Evolutionary conservation across 805 yeast genomes (phyloP), one percentile per base, ranked within the genome.

Genomic region (Nakazawaea pomicola): DNA sequence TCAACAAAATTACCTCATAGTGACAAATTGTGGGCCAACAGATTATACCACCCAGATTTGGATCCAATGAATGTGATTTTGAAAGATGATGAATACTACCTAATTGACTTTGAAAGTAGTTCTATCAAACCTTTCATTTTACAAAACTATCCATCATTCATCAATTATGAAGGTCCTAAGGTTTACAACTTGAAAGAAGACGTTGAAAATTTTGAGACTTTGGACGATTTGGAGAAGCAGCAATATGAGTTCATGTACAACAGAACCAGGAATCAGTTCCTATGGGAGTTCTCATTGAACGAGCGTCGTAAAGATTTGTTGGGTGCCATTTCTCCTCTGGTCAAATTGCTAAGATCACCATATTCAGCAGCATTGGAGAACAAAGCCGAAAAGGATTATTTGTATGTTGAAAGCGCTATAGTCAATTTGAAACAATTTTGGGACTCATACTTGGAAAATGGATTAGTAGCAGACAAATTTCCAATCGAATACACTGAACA

Each of bases 231-330:
- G 33, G 93, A 87, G 49, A 76, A 83, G 62, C 80, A 78, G 48
- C 90, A 90, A 58, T 85, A 84, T 53, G 81, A 82, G 53, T 90
- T 84, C 64, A 86, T 91, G 80, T 81, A 81, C 61, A 80, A 80
- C 52, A 80, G 91, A 62, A 90, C 98, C 4, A 80, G 96, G 70
- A 88, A 90, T 58, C 95, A 91, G 62, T 80, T 83, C 51, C 62
- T 84, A 43, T 91, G 95, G 90, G 98, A 91, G 62, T 63, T 75
- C 45, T 75, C 80, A 19, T 68, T 90, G 51, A 86, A 83, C 53
- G 74, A 76, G 35, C 70, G 71, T 33, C 68, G 75, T 42, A 81
- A 78, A 48, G 76, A 78, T 33, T 70, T 90, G 46, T 78, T 91
- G 49, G 84, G 85, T 10, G 78, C 91, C 18, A 89, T 88, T 48